These are phyloP conservation scores for Penstemon davidsonii DNA, from an alignment of 257 asterid genomes.

Conservation along the genomic window DNA sequence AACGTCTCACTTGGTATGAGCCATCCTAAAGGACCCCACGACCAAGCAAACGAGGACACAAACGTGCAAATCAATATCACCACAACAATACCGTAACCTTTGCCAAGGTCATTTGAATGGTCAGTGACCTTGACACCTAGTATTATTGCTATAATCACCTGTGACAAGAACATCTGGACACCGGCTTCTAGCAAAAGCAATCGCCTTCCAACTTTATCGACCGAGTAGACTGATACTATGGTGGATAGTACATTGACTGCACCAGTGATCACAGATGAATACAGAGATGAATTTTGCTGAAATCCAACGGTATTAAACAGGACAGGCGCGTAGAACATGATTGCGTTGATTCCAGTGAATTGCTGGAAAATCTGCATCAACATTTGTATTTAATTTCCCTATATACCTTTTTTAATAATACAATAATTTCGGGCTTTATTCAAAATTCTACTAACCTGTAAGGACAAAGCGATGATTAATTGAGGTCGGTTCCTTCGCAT, in stretches of 20 bases:
- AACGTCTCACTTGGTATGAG: neutral
- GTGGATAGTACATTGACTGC: slow-evolving; percentile 39
- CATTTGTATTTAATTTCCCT: no score
- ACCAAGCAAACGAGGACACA: neutral
- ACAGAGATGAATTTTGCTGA: slow-evolving; percentile 30
- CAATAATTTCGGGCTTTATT: no score
- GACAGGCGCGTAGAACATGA: slow-evolving; percentile 52
- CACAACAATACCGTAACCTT: neutral
- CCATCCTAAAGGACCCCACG: slow-evolving; percentile 9
- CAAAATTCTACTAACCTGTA: no score
- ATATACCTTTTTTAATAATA: no score
- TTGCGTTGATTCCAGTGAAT: slow-evolving; percentile 45
- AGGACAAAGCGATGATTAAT: no score
- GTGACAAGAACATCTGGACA: slow-evolving; percentile 40
- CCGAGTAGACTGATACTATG: slow-evolving; percentile 36
- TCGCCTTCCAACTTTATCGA: slow-evolving; percentile 43
- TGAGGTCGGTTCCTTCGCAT: no score
- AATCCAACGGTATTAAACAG: slow-evolving; percentile 46
- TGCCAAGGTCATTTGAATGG: no score
- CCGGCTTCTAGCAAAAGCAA: slow-evolving; percentile 43
- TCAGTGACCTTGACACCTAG: no score
- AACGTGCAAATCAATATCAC: neutral
- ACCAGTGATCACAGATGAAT: slow-evolving; percentile 47
- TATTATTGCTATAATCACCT: slow-evolving; percentile 5
- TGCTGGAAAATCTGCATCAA: slow-evolving; percentile 42